Percentiles rank a stretch among this genome's conserved stretches.
phyloP scores from a whole-genome alignment of 139 green algal genomes.

The Eudorina sp. region DNA sequence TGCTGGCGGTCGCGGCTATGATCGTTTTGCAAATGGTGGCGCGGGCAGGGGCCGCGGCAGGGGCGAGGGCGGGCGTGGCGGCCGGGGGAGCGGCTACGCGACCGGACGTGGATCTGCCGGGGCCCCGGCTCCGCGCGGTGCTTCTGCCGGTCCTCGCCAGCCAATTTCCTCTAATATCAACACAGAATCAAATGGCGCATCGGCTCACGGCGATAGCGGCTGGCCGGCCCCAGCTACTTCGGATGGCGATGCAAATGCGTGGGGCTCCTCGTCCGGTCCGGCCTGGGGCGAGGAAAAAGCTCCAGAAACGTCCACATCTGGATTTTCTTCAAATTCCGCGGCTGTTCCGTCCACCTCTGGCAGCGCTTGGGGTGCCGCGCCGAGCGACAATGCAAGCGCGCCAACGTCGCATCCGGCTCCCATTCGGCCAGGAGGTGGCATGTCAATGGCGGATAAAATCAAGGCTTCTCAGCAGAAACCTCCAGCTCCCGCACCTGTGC shows the following conservation, averaged over 20 bases:
- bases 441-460: slow-evolving; percentile 47
- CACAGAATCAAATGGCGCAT: slow-evolving; percentile 21
- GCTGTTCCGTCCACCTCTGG: slow-evolving; percentile 21
- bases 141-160: slow-evolving; percentile 17
- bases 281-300: slow-evolving; percentile 34
- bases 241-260: slow-evolving; percentile 15
- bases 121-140: slow-evolving; percentile 1
- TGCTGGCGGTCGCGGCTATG: slow-evolving; percentile 39
- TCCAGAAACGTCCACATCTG: slow-evolving; percentile 29
- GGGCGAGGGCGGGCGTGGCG: slow-evolving; percentile 47
- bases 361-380: slow-evolving; percentile 32
- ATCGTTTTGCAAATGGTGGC: slow-evolving; percentile 39
- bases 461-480: slow-evolving; percentile 44
- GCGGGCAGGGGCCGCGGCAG: slow-evolving; percentile 34
- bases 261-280: background rate
- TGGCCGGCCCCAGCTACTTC: slow-evolving; percentile 3
- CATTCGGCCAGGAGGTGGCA: slow-evolving; percentile 37
- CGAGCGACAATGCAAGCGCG: slow-evolving; percentile 6
- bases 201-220: slow-evolving; percentile 2
- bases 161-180: background rate
- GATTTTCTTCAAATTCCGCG: background rate
- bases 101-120: slow-evolving; percentile 35
- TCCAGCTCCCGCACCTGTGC: slow-evolving; percentile 18
- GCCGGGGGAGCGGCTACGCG: slow-evolving; percentile 38
- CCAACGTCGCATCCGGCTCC: slow-evolving; percentile 11